Evolutionary conservation across 2,329 filamentous ascomycete genomes (phyloP), one percentile per base, ranked within the genome.

Genomic region (Curvularia spicifera): DNA sequence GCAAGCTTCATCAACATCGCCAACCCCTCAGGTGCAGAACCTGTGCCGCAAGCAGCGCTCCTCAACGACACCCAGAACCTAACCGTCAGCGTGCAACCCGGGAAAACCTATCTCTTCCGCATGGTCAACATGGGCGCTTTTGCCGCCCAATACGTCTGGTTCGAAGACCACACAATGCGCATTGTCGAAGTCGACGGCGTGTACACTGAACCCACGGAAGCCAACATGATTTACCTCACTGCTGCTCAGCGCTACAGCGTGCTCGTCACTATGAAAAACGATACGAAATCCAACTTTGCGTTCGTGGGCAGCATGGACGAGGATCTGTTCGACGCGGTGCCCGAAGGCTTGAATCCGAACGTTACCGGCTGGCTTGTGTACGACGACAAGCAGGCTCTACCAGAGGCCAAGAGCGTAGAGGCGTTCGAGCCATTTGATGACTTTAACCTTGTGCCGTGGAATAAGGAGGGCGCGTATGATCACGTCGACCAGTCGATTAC

Each of bases 381-480:
- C 58, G 80, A 87, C 54, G 75, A 81, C 4, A 63, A 70, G 0
- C 80, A 81, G 47, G 72, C 76, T 0, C 76, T 81, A 45, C 82
- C 80, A 5, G 71, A 80, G 0, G 80, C 91, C 0, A 81, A 83
- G 0, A 57, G 81, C 0, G 71, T 93, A 3, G 81, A 88, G 44
- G 83, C 85, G 12, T 87, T 91, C 47, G 78, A 88, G 24, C 84
- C 87, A 1, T 88, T 89, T 57, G 91, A 97, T 67, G 93, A 96
- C 71, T 86, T 90, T 62, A 82, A 78, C 0, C 83, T 96, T 0
- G 82, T 89, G 0, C 90, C 93, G 0, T 81, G 84, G 53, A 91
- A 96, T 70, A 83, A 85, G 45, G 79, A 86, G 74, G 78, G 82
- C 8, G 79, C 89, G 2, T 82, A 88, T 5, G 81, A 83, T 1